A percentile compares a stretch with the other conserved stretches of the same genome.
Conservation (phyloP, 1,284 basidiomycete genomes). For the Lentinula novae-zelandiae region DNA sequence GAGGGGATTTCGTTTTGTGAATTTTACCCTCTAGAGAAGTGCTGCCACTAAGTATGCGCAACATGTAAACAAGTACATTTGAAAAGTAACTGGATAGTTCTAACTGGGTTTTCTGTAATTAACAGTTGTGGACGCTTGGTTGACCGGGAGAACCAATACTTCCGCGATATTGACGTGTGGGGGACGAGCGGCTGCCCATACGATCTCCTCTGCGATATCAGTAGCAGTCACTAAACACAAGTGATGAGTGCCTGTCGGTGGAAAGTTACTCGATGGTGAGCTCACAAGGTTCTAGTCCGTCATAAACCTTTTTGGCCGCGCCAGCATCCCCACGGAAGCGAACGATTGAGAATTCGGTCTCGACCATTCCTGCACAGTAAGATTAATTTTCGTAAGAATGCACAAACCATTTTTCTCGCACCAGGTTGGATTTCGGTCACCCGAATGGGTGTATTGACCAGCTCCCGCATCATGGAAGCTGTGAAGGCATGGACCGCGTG, state of each 20-base stretch:
- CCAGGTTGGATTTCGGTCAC: constrained; percentile 92
- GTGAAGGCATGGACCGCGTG: constrained; percentile 90
- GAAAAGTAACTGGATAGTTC: background rate
- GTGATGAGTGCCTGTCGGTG: background rate
- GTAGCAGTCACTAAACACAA: constrained; percentile 61
- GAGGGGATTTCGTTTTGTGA: no score
- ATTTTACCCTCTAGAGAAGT: background rate
- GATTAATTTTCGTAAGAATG: constrained; percentile 2
- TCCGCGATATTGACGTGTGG: constrained; percentile 86
- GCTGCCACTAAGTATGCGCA: background rate
- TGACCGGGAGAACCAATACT: constrained; percentile 74
- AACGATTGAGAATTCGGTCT: constrained; percentile 89
- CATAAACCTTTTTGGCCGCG: constrained; percentile 86
- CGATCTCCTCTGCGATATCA: constrained; percentile 96
- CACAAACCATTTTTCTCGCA: constrained; percentile 20
- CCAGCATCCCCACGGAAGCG: constrained; percentile 82
- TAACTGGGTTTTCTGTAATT: constrained; percentile 41
- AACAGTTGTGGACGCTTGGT: constrained; percentile 73
- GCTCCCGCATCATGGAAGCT: constrained; percentile 78
- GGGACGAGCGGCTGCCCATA: constrained; percentile 89
- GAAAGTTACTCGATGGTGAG: constrained; percentile 10
- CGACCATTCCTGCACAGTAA: constrained; percentile 68
- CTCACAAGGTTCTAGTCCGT: constrained; percentile 78
- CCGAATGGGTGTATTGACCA: constrained; percentile 88
- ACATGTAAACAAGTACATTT: background rate